These are phyloP conservation scores for Eimeria falciformis DNA, from an alignment of 169 alveolate species.

Conservation along the genomic window DNA sequence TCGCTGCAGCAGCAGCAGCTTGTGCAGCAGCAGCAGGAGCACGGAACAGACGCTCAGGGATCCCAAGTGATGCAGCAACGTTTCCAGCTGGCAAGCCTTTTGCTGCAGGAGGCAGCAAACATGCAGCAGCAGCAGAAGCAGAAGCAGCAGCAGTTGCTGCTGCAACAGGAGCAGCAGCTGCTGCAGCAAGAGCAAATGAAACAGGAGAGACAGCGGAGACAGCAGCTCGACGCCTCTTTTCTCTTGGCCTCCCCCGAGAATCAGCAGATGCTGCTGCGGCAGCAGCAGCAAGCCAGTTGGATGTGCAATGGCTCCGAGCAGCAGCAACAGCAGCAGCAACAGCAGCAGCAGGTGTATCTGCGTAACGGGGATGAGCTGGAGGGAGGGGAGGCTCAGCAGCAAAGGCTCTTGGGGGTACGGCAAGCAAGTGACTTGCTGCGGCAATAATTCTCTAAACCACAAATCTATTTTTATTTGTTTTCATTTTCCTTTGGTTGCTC, in stretches of 20 bases:
- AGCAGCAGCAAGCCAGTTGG: conserved; percentile 52
- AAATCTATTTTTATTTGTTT: too few species aligned
- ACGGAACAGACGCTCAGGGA: background rate
- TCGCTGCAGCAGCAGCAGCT: conserved; percentile 16
- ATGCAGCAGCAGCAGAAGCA: conserved; percentile 12
- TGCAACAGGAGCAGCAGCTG: conserved; percentile 31
- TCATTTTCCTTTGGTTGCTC: too few species aligned
- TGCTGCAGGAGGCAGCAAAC: conserved; percentile 57
- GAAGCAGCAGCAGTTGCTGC: background rate
- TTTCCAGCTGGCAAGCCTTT: conserved; percentile 54
- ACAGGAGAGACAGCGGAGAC: conserved; percentile 30
- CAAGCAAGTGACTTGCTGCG: too few species aligned
- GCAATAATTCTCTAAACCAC: too few species aligned
- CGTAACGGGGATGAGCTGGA: background rate
- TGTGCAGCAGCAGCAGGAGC: conserved; percentile 30
- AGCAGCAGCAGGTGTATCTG: conserved; percentile 17
- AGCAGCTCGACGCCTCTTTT: conserved; percentile 37
- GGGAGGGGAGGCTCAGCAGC: background rate
- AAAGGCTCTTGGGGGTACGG: background rate
- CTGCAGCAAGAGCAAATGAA: conserved; percentile 43
- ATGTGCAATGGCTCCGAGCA: background rate
- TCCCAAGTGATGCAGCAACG: conserved; percentile 34
- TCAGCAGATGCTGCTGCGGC: conserved; percentile 34
- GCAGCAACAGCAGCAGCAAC: conserved; percentile 54
- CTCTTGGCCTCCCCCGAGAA: conserved; percentile 18